Percentiles rank a stretch among this genome's conserved stretches.
These are phyloP conservation scores for Sicyos baderoa DNA, from an alignment of 306 rosid genomes.

Conservation along the genomic window DNA sequence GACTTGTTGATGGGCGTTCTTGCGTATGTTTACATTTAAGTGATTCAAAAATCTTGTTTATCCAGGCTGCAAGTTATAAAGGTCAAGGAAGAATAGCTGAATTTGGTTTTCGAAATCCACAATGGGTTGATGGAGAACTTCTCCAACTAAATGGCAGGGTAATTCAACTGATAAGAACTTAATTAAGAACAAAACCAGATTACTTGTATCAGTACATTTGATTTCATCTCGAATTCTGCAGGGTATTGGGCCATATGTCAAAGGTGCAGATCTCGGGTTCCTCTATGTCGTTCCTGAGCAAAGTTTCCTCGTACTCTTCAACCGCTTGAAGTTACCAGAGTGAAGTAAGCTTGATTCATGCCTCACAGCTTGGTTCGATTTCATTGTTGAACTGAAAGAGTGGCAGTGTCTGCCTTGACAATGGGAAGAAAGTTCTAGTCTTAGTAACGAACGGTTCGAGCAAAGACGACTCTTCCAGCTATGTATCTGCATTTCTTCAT, in stretches of 20 bases:
- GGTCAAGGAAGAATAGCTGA: constrained; percentile 98
- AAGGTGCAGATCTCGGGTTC: constrained; percentile 95
- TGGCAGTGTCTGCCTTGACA: constrained; percentile 24
- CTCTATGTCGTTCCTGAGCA: constrained; percentile 79
- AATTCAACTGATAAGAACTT: constrained; percentile 20
- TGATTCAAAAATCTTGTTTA: constrained; percentile 20
- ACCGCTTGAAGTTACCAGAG: constrained; percentile 80
- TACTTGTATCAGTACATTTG: background rate
- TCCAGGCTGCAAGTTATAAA: constrained; percentile 74
- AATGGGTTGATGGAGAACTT: constrained; percentile 97
- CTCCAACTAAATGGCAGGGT: constrained; percentile 95
- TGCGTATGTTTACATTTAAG: background rate
- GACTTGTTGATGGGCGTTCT: background rate
- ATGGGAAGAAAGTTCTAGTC: constrained; percentile 17
- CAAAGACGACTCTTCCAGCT: constrained; percentile 23
- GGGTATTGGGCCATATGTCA: constrained; percentile 91
- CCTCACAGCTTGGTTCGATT: background rate
- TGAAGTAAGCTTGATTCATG: constrained; percentile 25
- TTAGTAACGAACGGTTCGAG: constrained; percentile 7
- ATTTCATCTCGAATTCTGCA: constrained; percentile 24
- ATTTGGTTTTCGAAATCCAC: constrained; percentile 66
- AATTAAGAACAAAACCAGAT: background rate
- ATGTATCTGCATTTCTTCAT: constrained; percentile 1
- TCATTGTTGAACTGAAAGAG: constrained; percentile 9
- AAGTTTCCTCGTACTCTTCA: constrained; percentile 87